phyloP scores from a whole-genome alignment of 2,329 filamentous ascomycete genomes.

The Paecilomyces variotii region DNA sequence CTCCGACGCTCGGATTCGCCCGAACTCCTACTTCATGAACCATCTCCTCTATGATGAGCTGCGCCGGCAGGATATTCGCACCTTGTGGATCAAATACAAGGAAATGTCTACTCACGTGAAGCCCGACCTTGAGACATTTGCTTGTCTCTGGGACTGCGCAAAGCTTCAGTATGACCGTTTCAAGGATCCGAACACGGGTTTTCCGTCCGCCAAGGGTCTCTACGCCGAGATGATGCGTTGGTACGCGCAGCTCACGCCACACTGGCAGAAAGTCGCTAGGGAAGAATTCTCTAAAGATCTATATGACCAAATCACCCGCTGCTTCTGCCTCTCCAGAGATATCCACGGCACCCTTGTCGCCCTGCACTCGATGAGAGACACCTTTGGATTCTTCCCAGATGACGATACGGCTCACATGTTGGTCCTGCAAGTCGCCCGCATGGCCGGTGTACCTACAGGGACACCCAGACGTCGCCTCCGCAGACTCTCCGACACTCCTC shows the following conservation, averaged over 20 bases:
- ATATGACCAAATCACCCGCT: slow-evolving; percentile 45
- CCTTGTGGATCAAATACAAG: slow-evolving; percentile 50
- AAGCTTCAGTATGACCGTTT: slow-evolving; percentile 42
- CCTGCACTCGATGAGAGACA: slow-evolving; percentile 36
- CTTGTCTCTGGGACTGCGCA: slow-evolving; percentile 54
- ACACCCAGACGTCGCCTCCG: slow-evolving; percentile 31
- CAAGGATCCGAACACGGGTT: slow-evolving; percentile 34
- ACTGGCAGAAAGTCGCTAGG: slow-evolving; percentile 18
- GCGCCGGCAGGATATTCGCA: slow-evolving; percentile 47
- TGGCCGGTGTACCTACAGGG: slow-evolving; percentile 27
- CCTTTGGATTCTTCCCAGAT: slow-evolving; percentile 40
- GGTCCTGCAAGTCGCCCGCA: slow-evolving; percentile 42
- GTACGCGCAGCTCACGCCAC: slow-evolving; percentile 26
- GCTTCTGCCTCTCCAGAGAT: slow-evolving; percentile 44
- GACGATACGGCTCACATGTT: slow-evolving; percentile 41
- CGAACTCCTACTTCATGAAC: slow-evolving; percentile 71
- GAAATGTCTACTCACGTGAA: slow-evolving; percentile 46
- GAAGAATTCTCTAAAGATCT: slow-evolving; percentile 40
- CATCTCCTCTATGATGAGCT: slow-evolving; percentile 63
- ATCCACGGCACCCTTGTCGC: slow-evolving; percentile 43
- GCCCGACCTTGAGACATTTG: slow-evolving; percentile 62
- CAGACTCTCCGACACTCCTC: slow-evolving; percentile 31
- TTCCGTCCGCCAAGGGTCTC: slow-evolving; percentile 37
- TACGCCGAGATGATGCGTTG: slow-evolving; percentile 45
- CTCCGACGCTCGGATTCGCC: slow-evolving; percentile 53